Conservation (phyloP, 2,329 filamentous ascomycete genomes). For the Botrytis squamosa region DNA sequence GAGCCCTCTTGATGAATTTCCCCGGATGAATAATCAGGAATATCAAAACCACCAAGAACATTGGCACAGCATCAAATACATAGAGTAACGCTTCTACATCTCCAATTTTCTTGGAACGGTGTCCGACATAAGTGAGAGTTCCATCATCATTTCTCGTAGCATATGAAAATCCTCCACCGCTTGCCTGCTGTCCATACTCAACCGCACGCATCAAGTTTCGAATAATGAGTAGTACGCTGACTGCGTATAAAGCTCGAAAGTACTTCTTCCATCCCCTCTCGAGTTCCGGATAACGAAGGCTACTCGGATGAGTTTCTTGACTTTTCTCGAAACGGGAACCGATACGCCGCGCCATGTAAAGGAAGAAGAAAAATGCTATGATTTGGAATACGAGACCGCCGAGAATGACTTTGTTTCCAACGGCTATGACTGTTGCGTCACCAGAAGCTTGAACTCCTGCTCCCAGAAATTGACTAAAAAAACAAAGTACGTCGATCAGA, state of each 20-base stretch:
- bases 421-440: neutral
- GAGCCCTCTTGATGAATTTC: neutral
- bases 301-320: neutral
- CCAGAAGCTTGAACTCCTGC: slow-evolving; percentile 19
- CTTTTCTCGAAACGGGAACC: neutral
- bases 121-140: neutral
- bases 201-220: neutral
- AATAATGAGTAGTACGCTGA: neutral
- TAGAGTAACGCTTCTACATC: neutral
- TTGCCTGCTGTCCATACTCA: neutral
- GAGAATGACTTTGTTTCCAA: neutral
- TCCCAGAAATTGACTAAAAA: slow-evolving; percentile 47
- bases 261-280: neutral
- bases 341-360: neutral
- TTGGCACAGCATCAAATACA: neutral
- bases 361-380: neutral
- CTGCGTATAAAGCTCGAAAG: neutral
- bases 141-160: neutral
- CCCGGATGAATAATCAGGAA: slow-evolving; percentile 8
- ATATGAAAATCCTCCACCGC: neutral
- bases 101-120: neutral
- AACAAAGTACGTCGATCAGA: slow-evolving; percentile 48
- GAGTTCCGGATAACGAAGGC: neutral
- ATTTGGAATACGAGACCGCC: slow-evolving; percentile 1
- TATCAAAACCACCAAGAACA: neutral